These are phyloP conservation scores for Brettanomyces sp. DNA, from an alignment of 805 yeast genomes.

Conservation along the genomic window DNA sequence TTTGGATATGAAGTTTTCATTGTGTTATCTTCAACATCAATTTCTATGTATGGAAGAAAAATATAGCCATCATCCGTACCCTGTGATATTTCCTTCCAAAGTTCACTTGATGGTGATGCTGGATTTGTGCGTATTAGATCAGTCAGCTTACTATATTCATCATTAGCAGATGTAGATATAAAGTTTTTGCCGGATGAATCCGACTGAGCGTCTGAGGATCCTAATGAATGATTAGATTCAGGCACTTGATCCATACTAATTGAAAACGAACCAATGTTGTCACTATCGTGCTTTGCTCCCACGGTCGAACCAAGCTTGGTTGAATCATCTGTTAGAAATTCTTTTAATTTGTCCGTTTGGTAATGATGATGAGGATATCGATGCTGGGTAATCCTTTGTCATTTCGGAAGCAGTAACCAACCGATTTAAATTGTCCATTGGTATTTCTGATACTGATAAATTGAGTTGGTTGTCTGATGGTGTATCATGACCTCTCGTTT, in stretches of 20 bases:
- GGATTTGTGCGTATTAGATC: slow-evolving; percentile 28
- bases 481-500: too few relatives aligned
- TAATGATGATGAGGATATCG: too few relatives aligned
- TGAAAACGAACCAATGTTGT: too few relatives aligned
- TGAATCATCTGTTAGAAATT: too few relatives aligned
- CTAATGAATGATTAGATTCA: not conserved
- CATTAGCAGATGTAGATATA: slow-evolving; percentile 27
- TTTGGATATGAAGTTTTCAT: slow-evolving; percentile 25
- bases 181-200: slow-evolving; percentile 16
- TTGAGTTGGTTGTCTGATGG: too few relatives aligned
- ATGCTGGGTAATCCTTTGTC: too few relatives aligned
- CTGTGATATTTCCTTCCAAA: slow-evolving; percentile 18
- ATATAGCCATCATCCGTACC: slow-evolving; percentile 9
- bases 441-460: too few relatives aligned
- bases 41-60: slow-evolving; percentile 22
- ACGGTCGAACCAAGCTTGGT: too few relatives aligned
- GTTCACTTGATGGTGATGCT: slow-evolving; percentile 25
- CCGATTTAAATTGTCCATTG: too few relatives aligned
- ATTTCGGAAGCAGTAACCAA: too few relatives aligned
- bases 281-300: too few relatives aligned
- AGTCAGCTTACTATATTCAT: slow-evolving; percentile 27
- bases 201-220: not conserved
- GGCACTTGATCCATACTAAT: not conserved
- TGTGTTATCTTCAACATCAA: slow-evolving; percentile 17
- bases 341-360: too few relatives aligned